A percentile compares a stretch with the other conserved stretches of the same genome.
phyloP scores from a whole-genome alignment of 106 monocot species.

The Xerophyta viscosa region DNA sequence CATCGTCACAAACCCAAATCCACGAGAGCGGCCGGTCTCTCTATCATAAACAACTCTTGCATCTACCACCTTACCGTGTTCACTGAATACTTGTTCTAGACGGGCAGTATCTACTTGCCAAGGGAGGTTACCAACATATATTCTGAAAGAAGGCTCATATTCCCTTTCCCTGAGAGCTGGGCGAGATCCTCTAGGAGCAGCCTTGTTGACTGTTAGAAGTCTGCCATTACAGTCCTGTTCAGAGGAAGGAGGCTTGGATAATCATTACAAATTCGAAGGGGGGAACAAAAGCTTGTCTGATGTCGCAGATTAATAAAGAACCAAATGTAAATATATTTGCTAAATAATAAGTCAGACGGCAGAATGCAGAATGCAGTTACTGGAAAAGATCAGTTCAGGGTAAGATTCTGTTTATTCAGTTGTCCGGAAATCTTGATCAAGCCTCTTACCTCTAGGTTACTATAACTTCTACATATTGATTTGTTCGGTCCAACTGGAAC shows the following conservation, averaged over 20 bases:
- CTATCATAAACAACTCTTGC: slow-evolving; percentile 77
- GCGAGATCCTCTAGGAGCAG: slow-evolving; percentile 60
- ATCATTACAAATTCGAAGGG: neutral
- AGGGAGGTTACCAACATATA: slow-evolving; percentile 90
- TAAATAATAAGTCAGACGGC: too few species aligned
- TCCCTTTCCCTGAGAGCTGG: slow-evolving; percentile 35
- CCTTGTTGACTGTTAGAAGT: slow-evolving; percentile 76
- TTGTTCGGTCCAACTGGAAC: too few species aligned
- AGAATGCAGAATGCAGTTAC: too few species aligned
- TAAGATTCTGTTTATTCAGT: too few species aligned
- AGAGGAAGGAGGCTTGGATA: neutral
- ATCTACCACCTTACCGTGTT: slow-evolving; percentile 75
- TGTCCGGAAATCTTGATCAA: too few species aligned
- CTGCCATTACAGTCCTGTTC: slow-evolving; percentile 62
- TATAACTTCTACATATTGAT: too few species aligned
- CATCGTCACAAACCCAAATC: slow-evolving; percentile 94
- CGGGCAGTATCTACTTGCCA: slow-evolving; percentile 80
- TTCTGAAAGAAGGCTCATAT: slow-evolving; percentile 36
- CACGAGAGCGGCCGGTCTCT: slow-evolving; percentile 81
- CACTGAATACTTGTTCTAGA: slow-evolving; percentile 74
- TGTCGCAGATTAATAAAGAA: too few species aligned
- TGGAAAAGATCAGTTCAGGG: too few species aligned
- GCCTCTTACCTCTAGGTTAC: too few species aligned
- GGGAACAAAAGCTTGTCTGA: too few species aligned
- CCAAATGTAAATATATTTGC: too few species aligned